Percentiles rank a stretch among this genome's conserved stretches.
phyloP scores from a whole-genome alignment of 208 protist species.

The Angomonas ambiguus region DNA sequence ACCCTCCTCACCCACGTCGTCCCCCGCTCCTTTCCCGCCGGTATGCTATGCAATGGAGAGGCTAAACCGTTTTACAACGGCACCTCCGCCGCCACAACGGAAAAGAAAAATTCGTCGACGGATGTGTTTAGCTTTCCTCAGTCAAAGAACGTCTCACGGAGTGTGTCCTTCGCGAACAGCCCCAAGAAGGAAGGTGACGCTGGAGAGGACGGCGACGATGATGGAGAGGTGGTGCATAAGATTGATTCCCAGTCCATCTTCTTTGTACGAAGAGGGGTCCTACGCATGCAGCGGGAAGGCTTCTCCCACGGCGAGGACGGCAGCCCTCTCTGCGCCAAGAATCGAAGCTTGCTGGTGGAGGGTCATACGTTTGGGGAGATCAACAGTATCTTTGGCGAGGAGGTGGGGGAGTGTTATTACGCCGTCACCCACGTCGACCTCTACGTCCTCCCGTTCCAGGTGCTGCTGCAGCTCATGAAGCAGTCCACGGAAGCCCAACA shows the following conservation, averaged over 20 bases:
- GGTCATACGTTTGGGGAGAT: constrained; percentile 81
- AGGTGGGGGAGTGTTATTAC: constrained; percentile 41
- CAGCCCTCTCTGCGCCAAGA: constrained; percentile 27
- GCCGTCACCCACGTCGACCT: constrained; percentile 72
- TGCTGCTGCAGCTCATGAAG: constrained; percentile 80
- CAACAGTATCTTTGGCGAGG: constrained; percentile 69
- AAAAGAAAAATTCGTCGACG: background rate
- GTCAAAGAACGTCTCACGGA: background rate
- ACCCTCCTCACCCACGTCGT: constrained; percentile 49
- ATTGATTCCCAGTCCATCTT: constrained; percentile 50
- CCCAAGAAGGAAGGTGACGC: background rate
- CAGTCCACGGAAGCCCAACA: constrained; percentile 51
- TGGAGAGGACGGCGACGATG: background rate
- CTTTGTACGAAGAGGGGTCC: constrained; percentile 71
- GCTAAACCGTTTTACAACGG: background rate
- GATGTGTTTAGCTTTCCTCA: background rate
- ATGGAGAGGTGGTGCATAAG: background rate
- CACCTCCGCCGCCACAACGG: background rate
- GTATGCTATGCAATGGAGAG: constrained; percentile 58
- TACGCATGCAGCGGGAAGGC: constrained; percentile 50
- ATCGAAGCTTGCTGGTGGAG: constrained; percentile 59
- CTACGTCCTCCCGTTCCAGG: constrained; percentile 70
- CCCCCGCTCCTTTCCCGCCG: constrained; percentile 57
- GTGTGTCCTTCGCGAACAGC: background rate
- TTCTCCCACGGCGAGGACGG: constrained; percentile 10